A percentile compares a stretch with the other conserved stretches of the same genome.
phyloP scores from a whole-genome alignment of 2,329 filamentous ascomycete species.

The Paecilomyces sp. region DNA sequence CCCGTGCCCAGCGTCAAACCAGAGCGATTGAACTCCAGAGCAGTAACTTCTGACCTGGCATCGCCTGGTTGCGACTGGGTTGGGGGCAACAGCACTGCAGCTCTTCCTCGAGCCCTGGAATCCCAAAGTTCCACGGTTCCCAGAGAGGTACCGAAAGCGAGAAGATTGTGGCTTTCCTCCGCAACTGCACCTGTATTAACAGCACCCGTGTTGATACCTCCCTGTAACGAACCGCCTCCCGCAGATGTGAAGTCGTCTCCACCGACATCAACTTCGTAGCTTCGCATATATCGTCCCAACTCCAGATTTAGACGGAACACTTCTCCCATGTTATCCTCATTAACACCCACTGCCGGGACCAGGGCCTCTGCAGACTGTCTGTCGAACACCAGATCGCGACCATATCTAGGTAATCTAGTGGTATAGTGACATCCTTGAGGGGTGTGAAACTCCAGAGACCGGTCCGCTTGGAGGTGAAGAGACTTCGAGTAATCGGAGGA shows the following conservation, averaged over 20 bases:
- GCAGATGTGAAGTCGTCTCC: constrained; percentile 63
- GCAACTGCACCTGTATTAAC: constrained; percentile 85
- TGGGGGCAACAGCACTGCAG: constrained; percentile 64
- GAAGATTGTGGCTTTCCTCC: constrained; percentile 79
- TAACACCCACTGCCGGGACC: constrained; percentile 80
- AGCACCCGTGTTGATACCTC: constrained; percentile 74
- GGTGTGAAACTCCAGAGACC: constrained; percentile 88
- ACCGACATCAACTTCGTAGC: constrained; percentile 85
- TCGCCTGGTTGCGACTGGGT: constrained; percentile 31
- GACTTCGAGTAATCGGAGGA: constrained; percentile 92
- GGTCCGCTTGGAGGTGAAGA: constrained; percentile 84
- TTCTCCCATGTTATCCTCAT: constrained; percentile 78
- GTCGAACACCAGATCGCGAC: constrained; percentile 82
- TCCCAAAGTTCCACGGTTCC: constrained; percentile 99
- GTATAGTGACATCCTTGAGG: constrained; percentile 80
- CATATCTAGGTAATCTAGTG: constrained; percentile 86
- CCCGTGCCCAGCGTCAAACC: constrained; percentile 82
- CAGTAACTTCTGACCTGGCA: constrained; percentile 62
- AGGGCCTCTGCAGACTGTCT: constrained; percentile 74
- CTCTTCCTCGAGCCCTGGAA: constrained; percentile 70
- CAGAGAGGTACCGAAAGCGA: constrained; percentile 87
- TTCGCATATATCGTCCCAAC: constrained; percentile 86
- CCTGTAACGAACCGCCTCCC: constrained; percentile 71
- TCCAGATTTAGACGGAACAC: constrained; percentile 91
- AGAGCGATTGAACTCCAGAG: constrained; percentile 75